Base-by-base conservation (phyloP, 805 yeast genomes). In the Kregervanrija pseudodelftensis region DNA sequence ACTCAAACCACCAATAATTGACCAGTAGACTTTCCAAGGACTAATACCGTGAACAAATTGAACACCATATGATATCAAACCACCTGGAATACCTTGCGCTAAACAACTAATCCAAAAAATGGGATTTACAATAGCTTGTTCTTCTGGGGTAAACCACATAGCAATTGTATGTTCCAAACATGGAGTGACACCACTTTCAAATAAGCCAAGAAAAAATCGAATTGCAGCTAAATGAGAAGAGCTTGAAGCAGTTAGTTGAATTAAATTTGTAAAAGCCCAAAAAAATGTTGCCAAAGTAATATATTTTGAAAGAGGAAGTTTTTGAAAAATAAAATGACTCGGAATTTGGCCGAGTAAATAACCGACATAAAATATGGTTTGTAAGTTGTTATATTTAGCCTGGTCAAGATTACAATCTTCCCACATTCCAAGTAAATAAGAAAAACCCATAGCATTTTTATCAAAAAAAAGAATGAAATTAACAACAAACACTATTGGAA, bases 1-100 rank as follows among this genome's bases (percentile, higher is more conserved):
- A 0, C 82, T 72, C 17, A 75, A 49, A 13, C 75, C 71, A 40
- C 82, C 85, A 41, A 74, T 65, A 37, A 77, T 77, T 65, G 60
- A 68, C 73, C 48, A 79, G 65, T 46, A 55, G 45, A 38, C 78
- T 55, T 54, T 71, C 83, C 85, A 81, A 15, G 52, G 52, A 14
- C 64, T 39, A 37, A 48, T 35, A 10, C 39, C 36, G 14, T 48
- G 40, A 11, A 52, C 47, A 33, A 38, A 43, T 7, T 52, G 55
- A 11, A 65, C 53, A 30, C 59, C 62, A 38, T 55, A 57, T 8
- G 61, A 46, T 39, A 57, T 44, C 37, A 58, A 52, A 16, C 58
- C 79, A 28, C 71, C 67, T 10, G 78, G 39, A 33, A 77, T 70
- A 22, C 49, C 52, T 11, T 45, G 45, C 44, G 76, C 78, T 43